A percentile compares a stretch with the other conserved stretches of the same genome.
These are phyloP conservation scores for Veloporphyrellus conicus DNA, from an alignment of 1,284 basidiomycete genomes.

Conservation along the genomic window DNA sequence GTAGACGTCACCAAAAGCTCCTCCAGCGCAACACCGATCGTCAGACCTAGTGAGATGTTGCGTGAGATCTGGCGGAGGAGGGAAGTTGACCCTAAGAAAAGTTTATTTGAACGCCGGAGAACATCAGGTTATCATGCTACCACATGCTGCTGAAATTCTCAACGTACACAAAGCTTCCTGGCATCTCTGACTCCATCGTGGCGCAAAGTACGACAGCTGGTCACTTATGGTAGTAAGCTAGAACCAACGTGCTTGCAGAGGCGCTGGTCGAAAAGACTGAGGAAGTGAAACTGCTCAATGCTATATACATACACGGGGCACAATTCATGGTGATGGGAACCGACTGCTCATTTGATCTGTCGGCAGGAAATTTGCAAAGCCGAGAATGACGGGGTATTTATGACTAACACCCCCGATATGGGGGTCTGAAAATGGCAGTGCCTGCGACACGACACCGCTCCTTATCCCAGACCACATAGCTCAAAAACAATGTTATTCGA, in stretches of 20 bases:
- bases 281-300: no score
- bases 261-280: no score
- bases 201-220: no score
- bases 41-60: neutral
- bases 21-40: slow-evolving; percentile 5
- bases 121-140: neutral
- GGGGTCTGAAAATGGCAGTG: slow-evolving; percentile 7
- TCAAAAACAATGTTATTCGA: slow-evolving; percentile 31
- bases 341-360: no score
- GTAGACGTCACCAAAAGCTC: slow-evolving; percentile 16
- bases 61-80: slow-evolving; percentile 13
- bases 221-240: no score
- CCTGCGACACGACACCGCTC: slow-evolving; percentile 1
- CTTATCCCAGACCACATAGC: slow-evolving; percentile 3
- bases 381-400: no score
- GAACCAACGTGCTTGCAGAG: no score
- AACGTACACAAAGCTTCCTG: neutral
- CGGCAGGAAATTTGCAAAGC: no score
- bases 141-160: neutral
- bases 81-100: neutral
- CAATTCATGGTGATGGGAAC: no score
- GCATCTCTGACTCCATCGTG: no score
- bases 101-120: neutral
- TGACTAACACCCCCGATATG: slow-evolving; percentile 7
- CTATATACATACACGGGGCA: no score